These are phyloP conservation scores for Hanseniaspora lindneri DNA, from an alignment of 805 yeast genomes.

Conservation along the genomic window DNA sequence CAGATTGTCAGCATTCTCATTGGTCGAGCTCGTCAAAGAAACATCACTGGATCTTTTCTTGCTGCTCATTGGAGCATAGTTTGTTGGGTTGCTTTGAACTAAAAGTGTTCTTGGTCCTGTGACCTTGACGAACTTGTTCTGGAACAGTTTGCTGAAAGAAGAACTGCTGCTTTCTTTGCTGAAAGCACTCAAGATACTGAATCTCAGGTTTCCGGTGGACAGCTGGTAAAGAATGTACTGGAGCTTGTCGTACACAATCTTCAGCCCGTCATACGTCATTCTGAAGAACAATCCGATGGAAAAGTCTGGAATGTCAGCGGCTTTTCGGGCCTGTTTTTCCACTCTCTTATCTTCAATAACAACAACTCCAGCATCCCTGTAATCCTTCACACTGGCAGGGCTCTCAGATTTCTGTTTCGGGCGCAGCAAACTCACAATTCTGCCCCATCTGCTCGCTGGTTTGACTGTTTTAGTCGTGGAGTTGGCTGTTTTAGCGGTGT, in stretches of 20 bases:
- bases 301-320: conserved; percentile 18
- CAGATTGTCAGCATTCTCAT: conserved; percentile 7
- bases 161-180: not conserved
- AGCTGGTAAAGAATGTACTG: conserved; percentile 13
- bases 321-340: not conserved
- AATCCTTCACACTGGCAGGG: not conserved
- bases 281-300: conserved; percentile 18
- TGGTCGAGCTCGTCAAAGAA: conserved; percentile 3
- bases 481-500: too few species aligned
- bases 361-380: not conserved
- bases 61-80: conserved; percentile 5
- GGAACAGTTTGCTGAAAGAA: conserved; percentile 6
- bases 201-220: conserved; percentile 10
- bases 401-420: not conserved
- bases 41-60: conserved; percentile 8
- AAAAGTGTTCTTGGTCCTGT: conserved; percentile 29
- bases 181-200: conserved; percentile 3
- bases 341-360: not conserved
- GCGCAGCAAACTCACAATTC: not conserved
- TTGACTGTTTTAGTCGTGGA: not conserved
- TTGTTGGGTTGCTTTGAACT: conserved; percentile 23
- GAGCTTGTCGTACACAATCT: conserved; percentile 9
- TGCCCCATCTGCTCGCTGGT: not conserved
- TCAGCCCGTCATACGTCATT: conserved; percentile 15
- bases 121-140: conserved; percentile 21